These are phyloP conservation scores for Aphanomyces euteiches DNA, from an alignment of 352 stramenopile species.

Conservation along the genomic window DNA sequence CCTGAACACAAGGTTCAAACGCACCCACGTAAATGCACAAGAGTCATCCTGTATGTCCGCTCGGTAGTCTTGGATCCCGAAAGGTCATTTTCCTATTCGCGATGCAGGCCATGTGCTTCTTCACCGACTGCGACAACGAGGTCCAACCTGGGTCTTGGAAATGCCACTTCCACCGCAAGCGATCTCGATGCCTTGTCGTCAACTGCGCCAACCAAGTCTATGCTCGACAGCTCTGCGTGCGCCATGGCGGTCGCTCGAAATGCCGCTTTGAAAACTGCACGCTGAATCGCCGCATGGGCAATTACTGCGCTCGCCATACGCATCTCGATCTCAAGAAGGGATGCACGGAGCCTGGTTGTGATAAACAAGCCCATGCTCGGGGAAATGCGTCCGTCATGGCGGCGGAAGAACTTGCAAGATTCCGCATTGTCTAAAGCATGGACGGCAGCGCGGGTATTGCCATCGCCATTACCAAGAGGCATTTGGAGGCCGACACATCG, in stretches of 20 bases:
- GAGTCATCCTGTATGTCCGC: too few relatives aligned
- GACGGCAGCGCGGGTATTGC: too few relatives aligned
- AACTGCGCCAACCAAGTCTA: constrained; percentile 19
- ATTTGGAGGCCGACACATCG: too few relatives aligned
- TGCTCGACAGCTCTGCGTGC: constrained; percentile 9
- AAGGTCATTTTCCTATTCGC: too few relatives aligned
- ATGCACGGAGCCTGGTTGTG: constrained; percentile 43
- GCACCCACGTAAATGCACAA: too few relatives aligned
- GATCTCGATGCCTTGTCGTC: neutral
- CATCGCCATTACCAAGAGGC: too few relatives aligned
- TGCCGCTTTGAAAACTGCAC: neutral
- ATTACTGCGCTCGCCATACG: constrained; percentile 50
- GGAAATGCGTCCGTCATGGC: constrained; percentile 58
- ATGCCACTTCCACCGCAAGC: constrained; percentile 28
- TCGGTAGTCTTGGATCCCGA: too few relatives aligned
- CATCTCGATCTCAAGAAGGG: constrained; percentile 38
- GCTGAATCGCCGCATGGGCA: constrained; percentile 43
- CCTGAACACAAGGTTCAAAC: too few relatives aligned
- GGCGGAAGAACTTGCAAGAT: constrained; percentile 49
- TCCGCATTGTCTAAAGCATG: constrained; percentile 36
- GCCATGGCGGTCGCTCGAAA: neutral
- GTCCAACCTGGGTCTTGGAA: neutral
- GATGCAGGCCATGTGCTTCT: neutral
- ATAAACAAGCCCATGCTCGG: constrained; percentile 58
- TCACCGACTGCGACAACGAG: neutral